Evolutionary conservation across 2,329 filamentous ascomycete genomes (phyloP).

Genomic region (Botrytis aclada): DNA sequence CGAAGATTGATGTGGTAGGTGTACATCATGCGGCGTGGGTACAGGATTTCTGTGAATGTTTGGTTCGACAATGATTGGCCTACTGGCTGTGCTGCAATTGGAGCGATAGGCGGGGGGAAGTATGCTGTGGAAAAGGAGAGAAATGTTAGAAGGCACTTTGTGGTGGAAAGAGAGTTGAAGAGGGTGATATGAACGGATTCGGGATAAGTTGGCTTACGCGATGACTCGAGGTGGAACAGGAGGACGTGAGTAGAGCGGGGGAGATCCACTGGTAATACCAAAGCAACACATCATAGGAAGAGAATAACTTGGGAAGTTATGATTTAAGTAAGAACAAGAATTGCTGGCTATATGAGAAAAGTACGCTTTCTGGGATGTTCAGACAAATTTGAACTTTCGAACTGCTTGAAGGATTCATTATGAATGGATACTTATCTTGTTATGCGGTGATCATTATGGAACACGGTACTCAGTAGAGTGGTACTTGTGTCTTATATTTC

Average conservation of each 20-base stretch:
- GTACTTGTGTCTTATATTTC: neutral
- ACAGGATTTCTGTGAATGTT: neutral
- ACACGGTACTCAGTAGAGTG: neutral
- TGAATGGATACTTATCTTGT: neutral
- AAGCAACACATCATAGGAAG: neutral
- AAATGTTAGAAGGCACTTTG: neutral
- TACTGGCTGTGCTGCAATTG: neutral
- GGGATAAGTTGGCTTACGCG: neutral
- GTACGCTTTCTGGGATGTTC: neutral
- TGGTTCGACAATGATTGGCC: neutral
- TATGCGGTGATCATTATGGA: neutral
- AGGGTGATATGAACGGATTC: neutral
- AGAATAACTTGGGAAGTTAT: neutral
- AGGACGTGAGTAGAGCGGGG: neutral
- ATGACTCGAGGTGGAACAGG: neutral
- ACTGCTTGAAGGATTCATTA: neutral
- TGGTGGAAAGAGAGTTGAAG: neutral
- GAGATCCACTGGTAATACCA: neutral
- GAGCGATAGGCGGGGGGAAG: neutral
- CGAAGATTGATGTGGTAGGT: neutral
- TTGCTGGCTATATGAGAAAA: neutral
- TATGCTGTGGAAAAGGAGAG: neutral
- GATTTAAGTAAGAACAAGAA: neutral
- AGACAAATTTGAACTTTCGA: neutral
- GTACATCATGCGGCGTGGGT: neutral